Percentiles rank a stretch among this genome's conserved stretches.
Evolutionary conservation across 75 land plant species (phyloP).

Genomic region (Larix kaempferi): DNA sequence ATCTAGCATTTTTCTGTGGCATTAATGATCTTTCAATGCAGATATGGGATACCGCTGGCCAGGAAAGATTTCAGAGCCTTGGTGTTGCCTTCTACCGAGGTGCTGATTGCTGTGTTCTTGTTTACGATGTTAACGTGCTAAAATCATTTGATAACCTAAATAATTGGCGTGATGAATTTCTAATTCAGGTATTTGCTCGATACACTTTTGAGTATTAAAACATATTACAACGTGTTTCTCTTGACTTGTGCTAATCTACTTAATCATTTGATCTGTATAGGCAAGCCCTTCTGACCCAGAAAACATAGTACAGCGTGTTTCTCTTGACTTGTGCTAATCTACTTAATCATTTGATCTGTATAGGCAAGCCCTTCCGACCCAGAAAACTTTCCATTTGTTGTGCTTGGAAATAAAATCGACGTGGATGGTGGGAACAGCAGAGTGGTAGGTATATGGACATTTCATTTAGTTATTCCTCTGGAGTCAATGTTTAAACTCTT

Average conservation of each 20-base stretch:
- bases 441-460: slow-evolving; percentile 37
- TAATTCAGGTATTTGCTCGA: slow-evolving; percentile 49
- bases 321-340: not conserved
- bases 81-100: slow-evolving; percentile 81
- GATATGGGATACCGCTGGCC: slow-evolving; percentile 88
- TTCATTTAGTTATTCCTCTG: not conserved
- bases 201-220: not conserved
- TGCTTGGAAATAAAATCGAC: slow-evolving; percentile 72
- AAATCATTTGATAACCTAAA: slow-evolving; percentile 74
- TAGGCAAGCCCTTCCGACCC: slow-evolving; percentile 82
- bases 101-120: slow-evolving; percentile 82
- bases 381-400: slow-evolving; percentile 80
- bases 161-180: slow-evolving; percentile 71
- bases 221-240: not conserved
- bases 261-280: slow-evolving; percentile 26
- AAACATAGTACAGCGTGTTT: not conserved
- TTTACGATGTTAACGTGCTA: slow-evolving; percentile 74
- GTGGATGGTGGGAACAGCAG: slow-evolving; percentile 75
- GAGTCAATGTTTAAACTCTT: not conserved
- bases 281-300: slow-evolving; percentile 73
- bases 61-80: slow-evolving; percentile 78
- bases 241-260: not conserved
- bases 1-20: not conserved
- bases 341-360: slow-evolving; percentile 1
- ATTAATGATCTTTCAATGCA: slow-evolving; percentile 8